phyloP scores from a whole-genome alignment of 192 early-diverging fungal genomes.

The Backusella morwellensis region DNA sequence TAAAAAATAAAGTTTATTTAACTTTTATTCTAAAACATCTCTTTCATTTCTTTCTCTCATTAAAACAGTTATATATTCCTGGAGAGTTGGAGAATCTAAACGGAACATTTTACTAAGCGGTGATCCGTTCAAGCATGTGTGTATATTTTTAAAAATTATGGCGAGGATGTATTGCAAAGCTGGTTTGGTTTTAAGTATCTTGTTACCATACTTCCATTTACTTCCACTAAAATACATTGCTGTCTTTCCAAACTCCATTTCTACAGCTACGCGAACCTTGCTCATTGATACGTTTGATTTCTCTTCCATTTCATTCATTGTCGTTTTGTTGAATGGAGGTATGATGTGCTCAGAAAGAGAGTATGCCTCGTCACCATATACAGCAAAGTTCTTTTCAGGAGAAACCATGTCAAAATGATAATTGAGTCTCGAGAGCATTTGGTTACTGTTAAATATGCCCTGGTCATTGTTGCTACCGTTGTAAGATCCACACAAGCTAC shows the following conservation, averaged over 20 bases:
- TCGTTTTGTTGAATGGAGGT: neutral
- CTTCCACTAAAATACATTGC: neutral
- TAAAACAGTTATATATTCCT: neutral
- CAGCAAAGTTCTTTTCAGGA: neutral
- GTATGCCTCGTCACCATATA: slow-evolving; percentile 1
- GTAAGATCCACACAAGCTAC: neutral
- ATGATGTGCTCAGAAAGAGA: neutral
- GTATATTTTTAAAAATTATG: neutral
- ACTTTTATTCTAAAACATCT: neutral
- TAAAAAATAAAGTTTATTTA: neutral
- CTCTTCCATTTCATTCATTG: neutral
- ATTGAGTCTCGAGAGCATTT: neutral
- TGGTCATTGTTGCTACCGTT: neutral
- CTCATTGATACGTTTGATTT: neutral
- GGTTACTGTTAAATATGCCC: neutral
- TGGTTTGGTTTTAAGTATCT: neutral
- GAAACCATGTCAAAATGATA: neutral
- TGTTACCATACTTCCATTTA: neutral
- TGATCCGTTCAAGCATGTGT: neutral
- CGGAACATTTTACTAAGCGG: neutral
- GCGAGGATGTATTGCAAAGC: neutral
- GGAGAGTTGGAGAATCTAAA: neutral
- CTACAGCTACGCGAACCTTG: neutral
- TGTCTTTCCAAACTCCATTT: neutral
- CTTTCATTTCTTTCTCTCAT: neutral